Percentiles rank a stretch among this genome's conserved stretches.
These are phyloP conservation scores for Fusarium guadeloupense DNA, from an alignment of 2,329 filamentous ascomycete species.

Conservation along the genomic window DNA sequence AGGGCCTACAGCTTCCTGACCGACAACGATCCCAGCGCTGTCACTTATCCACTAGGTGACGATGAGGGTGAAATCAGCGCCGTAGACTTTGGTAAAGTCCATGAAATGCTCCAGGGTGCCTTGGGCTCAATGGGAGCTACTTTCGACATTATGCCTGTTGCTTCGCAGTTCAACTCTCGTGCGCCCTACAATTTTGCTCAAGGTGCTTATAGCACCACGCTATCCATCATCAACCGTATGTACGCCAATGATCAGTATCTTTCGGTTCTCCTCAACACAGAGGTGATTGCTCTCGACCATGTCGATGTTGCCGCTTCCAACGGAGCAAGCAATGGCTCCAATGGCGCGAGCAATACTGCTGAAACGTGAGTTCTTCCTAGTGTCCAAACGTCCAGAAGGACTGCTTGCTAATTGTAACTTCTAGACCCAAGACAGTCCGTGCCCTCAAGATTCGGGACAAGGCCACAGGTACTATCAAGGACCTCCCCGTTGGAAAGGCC, in stretches of 20 bases:
- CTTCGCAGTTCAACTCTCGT: conserved; percentile 25
- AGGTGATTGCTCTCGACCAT: conserved; percentile 19
- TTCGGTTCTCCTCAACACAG: conserved; percentile 21
- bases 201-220: conserved; percentile 29
- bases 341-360: no score
- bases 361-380: no score
- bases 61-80: conserved; percentile 14
- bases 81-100: conserved; percentile 1
- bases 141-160: conserved; percentile 27
- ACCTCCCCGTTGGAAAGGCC: conserved; percentile 13
- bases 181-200: conserved; percentile 30
- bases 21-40: conserved; percentile 8
- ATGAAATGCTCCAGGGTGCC: conserved; percentile 4
- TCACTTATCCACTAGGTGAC: conserved; percentile 8
- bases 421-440: conserved; percentile 11
- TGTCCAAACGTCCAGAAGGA: accelerated
- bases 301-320: no score
- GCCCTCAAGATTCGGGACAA: conserved; percentile 24
- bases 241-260: conserved; percentile 32
- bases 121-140: not conserved
- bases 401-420: not conserved
- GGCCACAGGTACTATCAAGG: conserved; percentile 7
- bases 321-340: no score
- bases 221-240: conserved; percentile 31
- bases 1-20: conserved; percentile 11